phyloP scores from a whole-genome alignment of 148 eudicot species.

The Persicaria maculosa region DNA sequence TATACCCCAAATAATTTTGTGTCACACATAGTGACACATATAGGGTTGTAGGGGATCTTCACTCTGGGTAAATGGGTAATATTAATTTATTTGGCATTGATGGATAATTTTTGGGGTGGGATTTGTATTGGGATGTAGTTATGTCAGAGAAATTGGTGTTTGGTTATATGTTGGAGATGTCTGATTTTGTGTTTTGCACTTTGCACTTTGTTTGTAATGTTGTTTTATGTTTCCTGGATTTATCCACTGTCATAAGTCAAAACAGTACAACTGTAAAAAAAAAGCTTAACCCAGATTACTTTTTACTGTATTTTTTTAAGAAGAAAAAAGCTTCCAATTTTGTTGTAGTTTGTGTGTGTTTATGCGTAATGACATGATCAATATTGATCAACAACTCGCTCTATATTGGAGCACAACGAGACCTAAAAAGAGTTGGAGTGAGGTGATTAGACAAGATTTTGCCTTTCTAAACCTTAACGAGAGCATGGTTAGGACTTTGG shows the following conservation, averaged over 20 bases:
- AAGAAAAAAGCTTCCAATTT: not conserved
- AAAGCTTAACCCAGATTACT: no score
- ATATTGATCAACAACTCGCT: no score
- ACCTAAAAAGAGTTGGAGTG: no score
- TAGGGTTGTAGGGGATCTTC: no score
- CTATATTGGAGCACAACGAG: no score
- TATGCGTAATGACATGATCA: not conserved
- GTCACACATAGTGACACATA: no score
- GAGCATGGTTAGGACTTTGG: no score
- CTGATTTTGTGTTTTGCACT: not conserved
- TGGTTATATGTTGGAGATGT: not conserved
- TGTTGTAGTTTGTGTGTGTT: not conserved
- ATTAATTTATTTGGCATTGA: not conserved
- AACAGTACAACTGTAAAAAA: slow-evolving; percentile 3
- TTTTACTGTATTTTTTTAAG: not conserved
- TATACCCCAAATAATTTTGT: no score
- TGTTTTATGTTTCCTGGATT: not conserved
- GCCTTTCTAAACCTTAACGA: no score
- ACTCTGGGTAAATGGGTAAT: not conserved
- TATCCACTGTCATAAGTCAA: not conserved
- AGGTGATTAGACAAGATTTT: no score
- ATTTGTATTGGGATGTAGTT: not conserved
- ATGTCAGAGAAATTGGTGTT: not conserved
- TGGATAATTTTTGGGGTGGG: not conserved
- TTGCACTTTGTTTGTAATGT: not conserved